Evolutionary conservation across 805 yeast species (phyloP), one percentile per base, ranked within the genome.

Genomic region (Huiozyma sinensis): DNA sequence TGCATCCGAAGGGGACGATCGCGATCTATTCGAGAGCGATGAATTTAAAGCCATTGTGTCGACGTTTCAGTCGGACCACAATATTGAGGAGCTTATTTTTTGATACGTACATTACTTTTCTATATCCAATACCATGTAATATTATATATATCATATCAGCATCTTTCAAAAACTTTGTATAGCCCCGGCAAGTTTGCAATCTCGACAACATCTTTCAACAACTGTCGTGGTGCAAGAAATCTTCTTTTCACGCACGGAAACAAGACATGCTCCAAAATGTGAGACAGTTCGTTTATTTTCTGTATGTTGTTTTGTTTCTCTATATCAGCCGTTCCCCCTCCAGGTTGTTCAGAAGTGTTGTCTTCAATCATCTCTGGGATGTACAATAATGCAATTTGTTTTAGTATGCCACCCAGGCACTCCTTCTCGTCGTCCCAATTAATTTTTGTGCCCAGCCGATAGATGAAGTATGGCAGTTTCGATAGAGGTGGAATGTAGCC

Each of bases 111-210:
- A 17, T 17, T 9, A 12, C 7, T 36, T 11, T n/a, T 27, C 32
- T 30, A 24, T 6, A 32, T 5, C 7, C 8, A 13, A 31, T 38
- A 7, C 11, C n/a, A 31, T 9, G 9, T 31, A 11, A 31, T 11
- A 9, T 31, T 31, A 8, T 27, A 38, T 27, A 8, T 7, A 28
- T 28, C 11, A 7, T 4, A 6, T 53, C 45, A 84, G 55, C 98
- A 92, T 58, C 98, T 71, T 66, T 92, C 98, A 68, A 92, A 92
- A 5, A 94, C 95, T 54, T 72, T 76, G 63, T 92, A 92, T 45
- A 92, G 67, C 0, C 95, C 95, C 1, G 97, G 97, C 30, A 92
- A 63, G 57, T 81, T 88, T 0, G 98, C 97, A 34, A 92, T 77
- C 60, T 90, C 95, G 5, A 85, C 73, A 4, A 88, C 77, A 44